Evolutionary conservation across 768 basidiomycete genomes (phyloP).

Genomic region (Pulveroboletus sp.): DNA sequence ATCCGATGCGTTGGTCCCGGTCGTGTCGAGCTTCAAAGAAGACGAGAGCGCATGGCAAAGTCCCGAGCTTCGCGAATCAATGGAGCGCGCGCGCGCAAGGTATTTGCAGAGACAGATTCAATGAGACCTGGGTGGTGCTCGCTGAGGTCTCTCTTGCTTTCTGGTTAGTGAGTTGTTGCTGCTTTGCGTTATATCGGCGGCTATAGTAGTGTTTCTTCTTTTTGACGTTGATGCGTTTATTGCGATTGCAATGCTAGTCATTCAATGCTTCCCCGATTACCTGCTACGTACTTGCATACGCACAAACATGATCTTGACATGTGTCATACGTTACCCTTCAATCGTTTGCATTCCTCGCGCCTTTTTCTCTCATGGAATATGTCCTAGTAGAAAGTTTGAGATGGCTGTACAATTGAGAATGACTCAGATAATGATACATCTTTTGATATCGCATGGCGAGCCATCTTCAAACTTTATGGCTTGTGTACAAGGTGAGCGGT

Average conservation of each 20-base stretch:
- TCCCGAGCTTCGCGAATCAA: conserved; percentile 62
- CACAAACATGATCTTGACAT: background rate
- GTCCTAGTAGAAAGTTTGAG: conserved; percentile 1
- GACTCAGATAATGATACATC: background rate
- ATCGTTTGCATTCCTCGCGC: background rate
- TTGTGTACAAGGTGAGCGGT: background rate
- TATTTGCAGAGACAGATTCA: conserved; percentile 16
- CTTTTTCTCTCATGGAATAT: background rate
- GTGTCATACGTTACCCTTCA: conserved; percentile 1
- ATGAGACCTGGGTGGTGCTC: conserved; percentile 1
- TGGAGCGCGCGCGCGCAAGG: conserved; percentile 59
- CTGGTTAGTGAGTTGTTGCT: background rate
- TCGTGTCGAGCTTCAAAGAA: conserved; percentile 34
- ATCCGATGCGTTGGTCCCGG: conserved; percentile 23
- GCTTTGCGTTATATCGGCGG: background rate
- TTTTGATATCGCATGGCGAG: background rate
- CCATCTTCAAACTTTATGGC: background rate
- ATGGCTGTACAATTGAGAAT: conserved; percentile 5
- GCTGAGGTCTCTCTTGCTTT: background rate
- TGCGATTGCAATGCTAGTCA: background rate
- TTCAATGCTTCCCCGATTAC: background rate
- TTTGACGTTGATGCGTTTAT: background rate
- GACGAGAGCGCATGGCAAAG: conserved; percentile 53
- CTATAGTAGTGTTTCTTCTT: background rate
- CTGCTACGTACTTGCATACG: background rate